Evolutionary conservation across 345 rosid species (phyloP).

Genomic region (Eucalyptus regnans): DNA sequence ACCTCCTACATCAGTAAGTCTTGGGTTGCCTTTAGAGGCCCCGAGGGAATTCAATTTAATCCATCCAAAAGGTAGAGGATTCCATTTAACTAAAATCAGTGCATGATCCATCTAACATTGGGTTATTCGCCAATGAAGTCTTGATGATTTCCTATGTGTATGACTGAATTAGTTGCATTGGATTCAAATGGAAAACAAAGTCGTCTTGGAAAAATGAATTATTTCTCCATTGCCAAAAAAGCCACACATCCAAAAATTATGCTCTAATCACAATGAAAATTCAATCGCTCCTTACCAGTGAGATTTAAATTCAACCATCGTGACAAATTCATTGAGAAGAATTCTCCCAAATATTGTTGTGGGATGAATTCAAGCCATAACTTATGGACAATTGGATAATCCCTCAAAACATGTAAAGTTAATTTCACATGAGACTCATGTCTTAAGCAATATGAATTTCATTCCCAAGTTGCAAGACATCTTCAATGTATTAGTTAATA

Average conservation of each 20-base stretch:
- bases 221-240: neutral
- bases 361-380: neutral
- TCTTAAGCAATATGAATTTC: neutral
- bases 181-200: too few species aligned
- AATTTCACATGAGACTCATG: too few species aligned
- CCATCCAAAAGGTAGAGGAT: neutral
- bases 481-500: neutral
- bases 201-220: too few species aligned
- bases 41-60: too few species aligned
- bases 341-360: neutral
- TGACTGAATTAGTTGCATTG: too few species aligned
- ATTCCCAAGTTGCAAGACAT: neutral
- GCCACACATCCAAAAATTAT: neutral
- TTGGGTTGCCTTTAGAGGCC: rapidly evolving
- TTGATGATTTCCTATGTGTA: neutral
- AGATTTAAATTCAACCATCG: neutral
- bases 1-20: neutral
- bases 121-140: neutral
- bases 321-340: neutral
- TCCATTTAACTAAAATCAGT: neutral
- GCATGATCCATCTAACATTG: neutral
- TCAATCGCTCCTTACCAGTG: rapidly evolving
- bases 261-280: neutral
- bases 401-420: neutral
- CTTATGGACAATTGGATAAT: neutral